Base-by-base conservation (phyloP, 352 stramenopile species). In the Pythium vanterpoolii region DNA sequence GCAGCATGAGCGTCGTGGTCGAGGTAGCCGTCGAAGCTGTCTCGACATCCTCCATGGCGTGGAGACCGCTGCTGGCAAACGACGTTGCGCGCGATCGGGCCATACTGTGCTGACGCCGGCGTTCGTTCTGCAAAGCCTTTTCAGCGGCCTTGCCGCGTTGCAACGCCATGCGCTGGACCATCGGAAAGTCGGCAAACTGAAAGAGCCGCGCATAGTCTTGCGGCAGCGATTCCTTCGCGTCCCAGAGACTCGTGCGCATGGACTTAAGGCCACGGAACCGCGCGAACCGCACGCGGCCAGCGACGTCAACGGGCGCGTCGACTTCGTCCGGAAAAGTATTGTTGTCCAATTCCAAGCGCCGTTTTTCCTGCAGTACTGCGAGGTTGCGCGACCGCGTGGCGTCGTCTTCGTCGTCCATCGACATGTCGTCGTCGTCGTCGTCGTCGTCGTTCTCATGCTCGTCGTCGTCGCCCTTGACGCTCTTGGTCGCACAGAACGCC, bases 151-250 rank as follows among this genome's bases (percentile, higher is more conserved):
- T 90, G 53, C 80, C 81, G 19, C 83, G 80, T 47, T 80, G 66
- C 55, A 98, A 86, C 8, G 39, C 90, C 56, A 93, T 74, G 27
- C 95, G 90, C 83, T 99, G 95, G 31, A 97, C 96, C 64, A 89
- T 90, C 24, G 89, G 86, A 70, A 98, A 98, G 77, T 97, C 96
- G 10, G 86, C 75, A 66, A 99, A 98, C 73, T 99, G 91, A 74
- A 98, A 99, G 26, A 99, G 82, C 6, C 93, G 87, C 24, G 93
- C 92, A 73, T 99, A 99, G 45, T 98, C 91, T 26, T 89, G 83
- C 23, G 98, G 98, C 8, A 99, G 90, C 68, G 95, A 98, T 77
- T 99, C 98, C 75, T 99, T 98, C 3, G 96, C 83, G 68, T 99
- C 96, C 97, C 97, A 99, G 49, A 83, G 70, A 57, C 89, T 98